Evolutionary conservation across 495 filamentous ascomycete species (phyloP).

Genomic region (Margaritispora aquatica): DNA sequence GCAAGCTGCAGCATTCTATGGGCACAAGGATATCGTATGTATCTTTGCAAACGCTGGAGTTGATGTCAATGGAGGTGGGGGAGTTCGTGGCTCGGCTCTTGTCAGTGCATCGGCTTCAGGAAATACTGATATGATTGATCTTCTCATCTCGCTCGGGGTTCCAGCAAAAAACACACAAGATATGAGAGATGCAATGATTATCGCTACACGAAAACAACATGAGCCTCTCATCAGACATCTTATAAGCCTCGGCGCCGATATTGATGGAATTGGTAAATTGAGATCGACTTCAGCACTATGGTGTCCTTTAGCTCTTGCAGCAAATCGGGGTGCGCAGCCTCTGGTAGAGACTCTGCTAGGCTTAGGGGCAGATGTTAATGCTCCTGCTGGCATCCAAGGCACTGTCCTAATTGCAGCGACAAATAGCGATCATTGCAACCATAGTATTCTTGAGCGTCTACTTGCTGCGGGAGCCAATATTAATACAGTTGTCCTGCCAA

Average conservation of each 20-base stretch:
- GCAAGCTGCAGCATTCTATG: conserved; percentile 21
- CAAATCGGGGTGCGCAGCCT: neutral
- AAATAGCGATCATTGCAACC: conserved; percentile 1
- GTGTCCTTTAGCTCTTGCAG: neutral
- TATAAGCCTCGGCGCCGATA: neutral
- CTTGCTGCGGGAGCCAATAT: neutral
- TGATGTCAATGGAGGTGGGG: neutral
- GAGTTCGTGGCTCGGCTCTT: neutral
- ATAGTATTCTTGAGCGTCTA: neutral
- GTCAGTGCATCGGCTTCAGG: neutral
- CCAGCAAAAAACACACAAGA: neutral
- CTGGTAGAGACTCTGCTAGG: neutral
- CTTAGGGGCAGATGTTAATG: neutral
- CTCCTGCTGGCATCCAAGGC: neutral
- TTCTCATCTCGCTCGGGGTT: neutral
- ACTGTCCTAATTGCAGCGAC: neutral
- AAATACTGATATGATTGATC: neutral
- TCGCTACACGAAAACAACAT: neutral
- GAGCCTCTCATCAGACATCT: neutral
- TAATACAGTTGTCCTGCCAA: neutral
- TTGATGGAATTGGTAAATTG: neutral
- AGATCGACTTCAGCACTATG: neutral
- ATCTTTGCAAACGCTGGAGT: neutral
- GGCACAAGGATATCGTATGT: conserved; percentile 4
- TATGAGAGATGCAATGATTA: neutral